Base-by-base conservation (phyloP, 2,329 filamentous ascomycete genomes). In the Pseudocercospora cruenta region DNA sequence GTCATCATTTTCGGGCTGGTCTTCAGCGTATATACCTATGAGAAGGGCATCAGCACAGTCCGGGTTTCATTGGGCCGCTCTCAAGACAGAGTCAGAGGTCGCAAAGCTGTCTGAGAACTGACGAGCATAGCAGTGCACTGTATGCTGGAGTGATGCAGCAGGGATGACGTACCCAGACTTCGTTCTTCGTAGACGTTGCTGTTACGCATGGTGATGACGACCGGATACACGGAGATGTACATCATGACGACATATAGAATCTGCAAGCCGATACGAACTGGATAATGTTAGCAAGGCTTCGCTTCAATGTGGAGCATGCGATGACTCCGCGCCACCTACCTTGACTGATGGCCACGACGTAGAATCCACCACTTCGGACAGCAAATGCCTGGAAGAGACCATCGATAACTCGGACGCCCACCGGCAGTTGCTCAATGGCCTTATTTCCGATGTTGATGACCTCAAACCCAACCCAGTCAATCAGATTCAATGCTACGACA, bases 161-260 rank as follows among this genome's bases (percentile, higher is more conserved):
- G 5, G 24, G 5, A 26, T 26, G 16, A 43, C 39, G 8, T 8
- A 43, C 39, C 88, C 4, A 90, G 76, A 57, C 84, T 86, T 54
- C 83, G 82, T 73, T 89, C 87, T 76, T 89, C 86, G 74, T 89
- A 89, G 4, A 86, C 84, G 67, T 87, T 88, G 33, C 83, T 85
- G 61, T 85, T 83, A 51, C 87, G 83, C 77, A 89, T 87, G 19
- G 82, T 86, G 60, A 89, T 87, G 14, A 86, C 86, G 33, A 88
- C 85, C 0, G 87, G 87, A 65, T 87, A 88, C 3, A 86, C 83
- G 4, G 84, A 84, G 55, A 89, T 88, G 75, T 88, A 89, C 87
- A 90, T 89, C 87, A 89, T 89, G 53, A 87, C 81, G 0, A 89
- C 79, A 64, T 88, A 85, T 36, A 86, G 82, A 39, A 88, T 82